Evolutionary conservation across 2,329 filamentous ascomycete genomes (phyloP).

Genomic region (Zymoseptoria ardabiliae): DNA sequence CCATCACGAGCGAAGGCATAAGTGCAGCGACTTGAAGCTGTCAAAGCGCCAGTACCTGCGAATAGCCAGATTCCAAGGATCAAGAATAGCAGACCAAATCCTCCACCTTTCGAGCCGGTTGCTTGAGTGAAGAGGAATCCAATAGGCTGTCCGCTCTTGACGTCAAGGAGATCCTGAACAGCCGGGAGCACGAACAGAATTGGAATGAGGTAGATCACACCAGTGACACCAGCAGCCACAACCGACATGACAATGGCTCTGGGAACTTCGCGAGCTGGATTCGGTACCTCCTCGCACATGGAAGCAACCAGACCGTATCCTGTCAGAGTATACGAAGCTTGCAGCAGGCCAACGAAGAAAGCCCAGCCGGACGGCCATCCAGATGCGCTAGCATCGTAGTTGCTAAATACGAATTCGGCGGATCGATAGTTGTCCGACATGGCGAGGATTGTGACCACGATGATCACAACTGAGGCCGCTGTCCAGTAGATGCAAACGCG

Average conservation of each 20-base stretch:
- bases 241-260: conserved; percentile 65
- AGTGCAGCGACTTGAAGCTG: conserved; percentile 63
- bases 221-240: conserved; percentile 58
- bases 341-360: conserved; percentile 63
- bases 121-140: conserved; percentile 68
- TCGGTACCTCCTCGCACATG: conserved; percentile 67
- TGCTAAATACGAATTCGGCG: conserved; percentile 58
- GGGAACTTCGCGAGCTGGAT: conserved; percentile 60
- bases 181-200: conserved; percentile 70
- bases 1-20: conserved; percentile 68
- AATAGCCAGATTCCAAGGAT: conserved; percentile 72
- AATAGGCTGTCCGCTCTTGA: conserved; percentile 68
- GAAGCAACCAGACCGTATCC: conserved; percentile 65
- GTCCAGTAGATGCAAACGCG: conserved; percentile 71
- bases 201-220: conserved; percentile 61
- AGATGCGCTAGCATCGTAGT: conserved; percentile 58
- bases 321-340: conserved; percentile 55
- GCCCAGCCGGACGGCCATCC: conserved; percentile 65
- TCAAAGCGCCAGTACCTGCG: conserved; percentile 66
- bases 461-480: conserved; percentile 57
- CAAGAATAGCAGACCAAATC: conserved; percentile 68
- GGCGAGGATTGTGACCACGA: conserved; percentile 55
- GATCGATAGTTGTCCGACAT: conserved; percentile 53
- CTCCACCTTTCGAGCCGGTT: conserved; percentile 64
- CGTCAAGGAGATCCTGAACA: conserved; percentile 54